Base-by-base conservation (phyloP, 768 basidiomycete genomes). In the Rhodocollybia butyracea region DNA sequence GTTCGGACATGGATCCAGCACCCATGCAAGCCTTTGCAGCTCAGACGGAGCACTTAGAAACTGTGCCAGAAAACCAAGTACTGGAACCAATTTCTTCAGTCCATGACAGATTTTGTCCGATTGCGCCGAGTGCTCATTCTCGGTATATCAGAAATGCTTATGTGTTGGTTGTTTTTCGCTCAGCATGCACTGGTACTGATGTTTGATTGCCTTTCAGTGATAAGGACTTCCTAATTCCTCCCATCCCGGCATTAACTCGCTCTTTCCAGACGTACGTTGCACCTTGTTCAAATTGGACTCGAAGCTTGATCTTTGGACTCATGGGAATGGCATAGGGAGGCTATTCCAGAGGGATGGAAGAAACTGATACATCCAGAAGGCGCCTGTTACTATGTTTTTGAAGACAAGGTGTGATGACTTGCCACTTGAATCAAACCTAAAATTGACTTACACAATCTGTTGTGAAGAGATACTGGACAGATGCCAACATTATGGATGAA, bases 281-380 rank as follows among this genome's bases (percentile, higher is more conserved):
- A 24, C n/a, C 30, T 29, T 3, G 34, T 22, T 42, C n/a, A n/a
- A n/a, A n/a, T n/a, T n/a, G n/a, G n/a, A n/a, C n/a, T n/a, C n/a
- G n/a, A n/a, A n/a, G n/a, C n/a, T n/a, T n/a, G n/a, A n/a, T n/a
- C n/a, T n/a, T n/a, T n/a, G n/a, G n/a, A n/a, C n/a, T n/a, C n/a
- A n/a, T n/a, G n/a, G n/a, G n/a, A n/a, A n/a, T n/a, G n/a, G n/a
- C n/a, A n/a, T n/a, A n/a, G n/a, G n/a, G 42, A 56, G 57, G 52
- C 4, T 19, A 51, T 48, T 2, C 71, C 69, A 0, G 6, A n/a
- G 3, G 77, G 73, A 0, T 87, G 86, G 86, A 64, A 32, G 5
- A 64, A 75, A 1, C 68, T 70, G 31, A 66, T 71, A 2, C 86
- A 87, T 59, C 84, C 85, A 0, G 85, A 88, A 65, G 86, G 86